Evolutionary conservation across 257 asterid species (phyloP).

Genomic region (Lithospermum erythrorhizon): DNA sequence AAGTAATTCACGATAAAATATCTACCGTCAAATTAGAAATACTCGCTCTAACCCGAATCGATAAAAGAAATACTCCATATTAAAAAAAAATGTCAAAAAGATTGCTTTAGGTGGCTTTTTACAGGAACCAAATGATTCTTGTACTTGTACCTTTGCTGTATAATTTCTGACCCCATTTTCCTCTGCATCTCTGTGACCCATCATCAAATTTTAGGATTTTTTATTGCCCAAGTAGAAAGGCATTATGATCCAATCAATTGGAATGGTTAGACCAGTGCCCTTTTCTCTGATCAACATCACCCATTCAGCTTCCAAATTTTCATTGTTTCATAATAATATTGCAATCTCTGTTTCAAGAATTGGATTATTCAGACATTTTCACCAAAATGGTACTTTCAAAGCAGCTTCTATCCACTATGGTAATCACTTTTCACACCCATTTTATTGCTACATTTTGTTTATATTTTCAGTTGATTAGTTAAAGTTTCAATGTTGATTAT

Average conservation of each 20-base stretch:
- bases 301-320: conserved; percentile 29
- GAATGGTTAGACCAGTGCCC: conserved; percentile 26
- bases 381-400: conserved; percentile 19
- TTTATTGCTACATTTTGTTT: background rate
- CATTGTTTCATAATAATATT: conserved; percentile 2
- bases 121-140: too few relatives aligned
- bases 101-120: too few relatives aligned
- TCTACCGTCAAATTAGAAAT: too few relatives aligned
- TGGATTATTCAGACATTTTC: conserved; percentile 17
- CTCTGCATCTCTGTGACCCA: background rate
- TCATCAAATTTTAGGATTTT: too few relatives aligned
- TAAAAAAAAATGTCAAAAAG: too few relatives aligned
- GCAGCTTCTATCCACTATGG: conserved; percentile 45
- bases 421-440: conserved; percentile 14
- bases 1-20: too few relatives aligned
- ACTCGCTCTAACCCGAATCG: too few relatives aligned
- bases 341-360: conserved; percentile 25
- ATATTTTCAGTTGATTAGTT: background rate
- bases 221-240: background rate
- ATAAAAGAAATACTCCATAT: too few relatives aligned
- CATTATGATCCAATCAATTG: background rate
- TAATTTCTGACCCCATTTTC: background rate
- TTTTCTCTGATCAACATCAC: conserved; percentile 30
- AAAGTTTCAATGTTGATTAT: background rate
- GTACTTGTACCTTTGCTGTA: background rate